These are phyloP conservation scores for Rhazya stricta DNA, from an alignment of 257 asterid genomes.

Conservation along the genomic window DNA sequence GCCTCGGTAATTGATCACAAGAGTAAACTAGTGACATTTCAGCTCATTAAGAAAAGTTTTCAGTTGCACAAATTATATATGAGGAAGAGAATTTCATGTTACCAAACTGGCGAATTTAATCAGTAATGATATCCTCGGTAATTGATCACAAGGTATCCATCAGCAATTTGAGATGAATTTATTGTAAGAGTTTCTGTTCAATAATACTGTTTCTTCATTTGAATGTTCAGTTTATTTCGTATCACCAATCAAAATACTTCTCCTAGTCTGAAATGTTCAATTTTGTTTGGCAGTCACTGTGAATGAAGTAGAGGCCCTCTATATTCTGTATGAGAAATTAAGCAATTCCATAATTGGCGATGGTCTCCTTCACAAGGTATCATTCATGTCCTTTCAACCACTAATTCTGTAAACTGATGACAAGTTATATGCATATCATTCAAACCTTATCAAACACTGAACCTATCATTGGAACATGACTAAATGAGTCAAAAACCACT, in stretches of 20 bases:
- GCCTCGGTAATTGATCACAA: not conserved
- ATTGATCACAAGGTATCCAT: too few species aligned
- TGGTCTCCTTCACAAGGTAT: slow-evolving; percentile 77
- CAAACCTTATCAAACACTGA: not conserved
- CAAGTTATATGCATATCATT: not conserved
- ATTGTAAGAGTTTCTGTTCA: slow-evolving; percentile 1
- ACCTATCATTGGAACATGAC: not conserved
- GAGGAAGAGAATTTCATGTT: not conserved
- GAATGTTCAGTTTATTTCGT: not conserved
- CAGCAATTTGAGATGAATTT: not conserved
- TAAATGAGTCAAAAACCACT: not conserved
- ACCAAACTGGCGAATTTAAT: not conserved
- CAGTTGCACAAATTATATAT: not conserved
- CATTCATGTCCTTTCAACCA: not conserved
- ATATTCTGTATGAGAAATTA: slow-evolving; percentile 49
- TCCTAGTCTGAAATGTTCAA: slow-evolving; percentile 11
- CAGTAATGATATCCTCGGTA: not conserved
- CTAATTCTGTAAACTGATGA: not conserved
- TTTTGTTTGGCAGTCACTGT: slow-evolving; percentile 52
- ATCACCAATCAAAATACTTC: not conserved
- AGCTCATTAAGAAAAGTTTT: not conserved
- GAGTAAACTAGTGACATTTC: not conserved
- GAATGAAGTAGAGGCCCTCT: slow-evolving; percentile 86
- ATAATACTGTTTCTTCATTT: not conserved
- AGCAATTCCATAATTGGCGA: slow-evolving; percentile 62